Percentiles rank a stretch among this genome's conserved stretches.
These are phyloP conservation scores for Xylaria sp. DNA, from an alignment of 2,329 filamentous ascomycete genomes.

Conservation along the genomic window DNA sequence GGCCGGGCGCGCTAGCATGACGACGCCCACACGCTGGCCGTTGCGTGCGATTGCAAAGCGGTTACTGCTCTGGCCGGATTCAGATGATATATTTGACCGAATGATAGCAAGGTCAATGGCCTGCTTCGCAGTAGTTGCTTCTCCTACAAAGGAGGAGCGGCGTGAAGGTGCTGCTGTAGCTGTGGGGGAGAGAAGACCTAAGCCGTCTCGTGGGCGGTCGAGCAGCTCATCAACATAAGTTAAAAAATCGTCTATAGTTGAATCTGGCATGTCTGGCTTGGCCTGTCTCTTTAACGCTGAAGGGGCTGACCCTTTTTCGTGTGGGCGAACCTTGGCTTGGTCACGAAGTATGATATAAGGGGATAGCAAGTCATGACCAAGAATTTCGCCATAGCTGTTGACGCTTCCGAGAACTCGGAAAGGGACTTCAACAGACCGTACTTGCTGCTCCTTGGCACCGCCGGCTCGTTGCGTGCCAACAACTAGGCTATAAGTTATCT, in stretches of 20 bases:
- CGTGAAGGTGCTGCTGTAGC: constrained; percentile 62
- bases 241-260: constrained; percentile 70
- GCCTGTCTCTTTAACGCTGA: constrained; percentile 34
- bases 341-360: constrained; percentile 91
- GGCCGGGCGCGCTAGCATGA: constrained; percentile 85
- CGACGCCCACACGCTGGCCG: constrained; percentile 86
- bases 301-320: constrained; percentile 46
- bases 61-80: constrained; percentile 81
- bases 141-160: constrained; percentile 60
- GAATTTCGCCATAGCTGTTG: constrained; percentile 82
- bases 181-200: constrained; percentile 74
- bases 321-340: constrained; percentile 69
- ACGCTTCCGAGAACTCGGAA: constrained; percentile 94
- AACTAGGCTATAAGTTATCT: constrained; percentile 88
- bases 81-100: constrained; percentile 72
- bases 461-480: constrained; percentile 90
- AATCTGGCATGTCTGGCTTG: constrained; percentile 40
- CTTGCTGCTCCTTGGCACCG: constrained; percentile 76
- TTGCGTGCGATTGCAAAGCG: constrained; percentile 94
- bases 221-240: constrained; percentile 79
- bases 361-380: constrained; percentile 92
- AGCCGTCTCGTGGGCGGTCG: constrained; percentile 59
- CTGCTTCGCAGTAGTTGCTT: constrained; percentile 72
- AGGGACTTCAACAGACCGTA: constrained; percentile 89
- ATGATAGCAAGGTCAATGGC: constrained; percentile 91